Evolutionary conservation across 768 basidiomycete genomes (phyloP).

Genomic region (Chalciporus chontae): DNA sequence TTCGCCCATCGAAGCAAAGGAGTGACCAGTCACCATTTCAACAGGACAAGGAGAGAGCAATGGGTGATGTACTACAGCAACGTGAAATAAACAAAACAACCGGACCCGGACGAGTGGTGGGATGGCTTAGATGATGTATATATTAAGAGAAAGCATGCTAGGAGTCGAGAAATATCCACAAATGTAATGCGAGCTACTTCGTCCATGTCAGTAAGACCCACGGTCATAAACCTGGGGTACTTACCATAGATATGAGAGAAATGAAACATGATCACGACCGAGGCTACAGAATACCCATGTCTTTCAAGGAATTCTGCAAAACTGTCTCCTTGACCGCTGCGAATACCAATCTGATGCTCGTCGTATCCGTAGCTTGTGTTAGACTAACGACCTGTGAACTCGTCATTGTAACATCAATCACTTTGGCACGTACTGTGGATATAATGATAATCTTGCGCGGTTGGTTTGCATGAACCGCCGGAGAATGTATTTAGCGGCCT

Average conservation of each 20-base stretch:
- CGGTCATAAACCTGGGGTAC: not conserved
- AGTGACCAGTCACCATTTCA: no score
- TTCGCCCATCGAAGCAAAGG: no score
- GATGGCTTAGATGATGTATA: constrained; percentile 15
- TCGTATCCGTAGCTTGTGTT: constrained; percentile 87
- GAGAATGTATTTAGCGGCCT: constrained; percentile 90
- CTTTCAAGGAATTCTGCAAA: constrained; percentile 80
- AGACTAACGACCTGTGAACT: constrained; percentile 40
- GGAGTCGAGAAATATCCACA: constrained; percentile 27
- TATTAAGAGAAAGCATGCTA: constrained; percentile 22
- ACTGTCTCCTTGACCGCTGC: constrained; percentile 94
- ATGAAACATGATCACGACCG: not conserved
- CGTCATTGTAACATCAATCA: not conserved
- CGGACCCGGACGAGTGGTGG: no score
- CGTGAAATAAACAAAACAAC: no score
- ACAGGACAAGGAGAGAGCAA: no score
- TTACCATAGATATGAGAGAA: constrained; percentile 26
- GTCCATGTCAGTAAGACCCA: not conserved
- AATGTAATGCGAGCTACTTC: constrained; percentile 26
- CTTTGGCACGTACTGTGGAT: constrained; percentile 71
- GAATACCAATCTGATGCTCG: constrained; percentile 80
- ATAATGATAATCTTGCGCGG: constrained; percentile 76
- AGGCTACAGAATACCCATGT: constrained; percentile 72
- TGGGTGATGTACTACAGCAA: no score
- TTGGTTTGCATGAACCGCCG: constrained; percentile 96